Evolutionary conservation across 163 green algal species (phyloP).

Genomic region (Trebouxia gelatinosa): DNA sequence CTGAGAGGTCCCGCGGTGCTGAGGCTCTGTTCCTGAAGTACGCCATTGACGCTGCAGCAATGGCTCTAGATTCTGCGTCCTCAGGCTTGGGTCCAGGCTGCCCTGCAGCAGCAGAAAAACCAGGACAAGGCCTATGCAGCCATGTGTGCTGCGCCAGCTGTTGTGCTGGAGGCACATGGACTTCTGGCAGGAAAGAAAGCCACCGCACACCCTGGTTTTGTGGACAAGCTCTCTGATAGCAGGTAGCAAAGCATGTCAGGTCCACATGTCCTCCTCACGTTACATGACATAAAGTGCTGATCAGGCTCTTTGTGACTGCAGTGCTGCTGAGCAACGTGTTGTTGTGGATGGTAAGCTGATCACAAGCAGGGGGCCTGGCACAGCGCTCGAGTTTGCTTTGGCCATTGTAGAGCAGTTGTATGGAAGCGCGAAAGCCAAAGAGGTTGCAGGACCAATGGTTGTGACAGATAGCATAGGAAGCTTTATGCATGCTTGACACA

Average conservation of each 20-base stretch:
- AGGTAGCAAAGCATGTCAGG: no score
- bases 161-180: conserved; percentile 81
- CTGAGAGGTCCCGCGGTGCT: conserved; percentile 48
- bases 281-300: no score
- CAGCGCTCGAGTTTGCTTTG: conserved; percentile 95
- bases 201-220: conserved; percentile 91
- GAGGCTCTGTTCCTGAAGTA: conserved; percentile 49
- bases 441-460: conserved; percentile 90
- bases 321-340: conserved; percentile 57
- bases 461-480: conserved; percentile 43
- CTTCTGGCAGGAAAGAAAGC: no score
- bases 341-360: conserved; percentile 79
- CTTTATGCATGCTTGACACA: background rate
- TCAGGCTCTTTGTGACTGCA: conserved; percentile 13
- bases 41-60: conserved; percentile 38
- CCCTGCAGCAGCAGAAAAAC: conserved; percentile 62
- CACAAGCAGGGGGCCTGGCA: conserved; percentile 89
- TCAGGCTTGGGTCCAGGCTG: conserved; percentile 71
- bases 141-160: conserved; percentile 92
- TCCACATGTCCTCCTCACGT: no score
- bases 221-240: conserved; percentile 72
- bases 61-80: conserved; percentile 96
- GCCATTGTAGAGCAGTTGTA: conserved; percentile 87
- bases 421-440: conserved; percentile 76
- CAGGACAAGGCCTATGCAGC: conserved; percentile 67